These are phyloP conservation scores for Trichosporon asahii DNA, from an alignment of 1,284 basidiomycete genomes.

Conservation along the genomic window DNA sequence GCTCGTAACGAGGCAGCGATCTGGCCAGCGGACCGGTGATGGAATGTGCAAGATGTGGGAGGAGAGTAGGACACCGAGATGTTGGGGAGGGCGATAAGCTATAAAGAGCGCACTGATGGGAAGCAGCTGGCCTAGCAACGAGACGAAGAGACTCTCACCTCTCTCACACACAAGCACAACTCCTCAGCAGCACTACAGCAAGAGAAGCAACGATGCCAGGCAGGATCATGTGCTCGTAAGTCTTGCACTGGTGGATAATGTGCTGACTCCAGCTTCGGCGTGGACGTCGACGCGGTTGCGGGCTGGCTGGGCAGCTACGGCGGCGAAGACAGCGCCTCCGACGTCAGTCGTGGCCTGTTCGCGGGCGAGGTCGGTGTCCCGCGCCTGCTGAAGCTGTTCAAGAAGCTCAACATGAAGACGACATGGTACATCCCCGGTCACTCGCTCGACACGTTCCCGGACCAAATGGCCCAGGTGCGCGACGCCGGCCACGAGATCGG, in stretches of 20 bases:
- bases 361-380: slow-evolving; percentile 68
- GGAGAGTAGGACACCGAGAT: background rate
- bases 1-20: background rate
- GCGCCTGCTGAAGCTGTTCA: slow-evolving; percentile 66
- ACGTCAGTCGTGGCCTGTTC: slow-evolving; percentile 52
- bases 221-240: slow-evolving; percentile 21
- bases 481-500: slow-evolving; percentile 57
- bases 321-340: slow-evolving; percentile 50
- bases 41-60: too few relatives aligned
- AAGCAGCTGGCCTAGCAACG: background rate
- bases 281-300: slow-evolving; percentile 64
- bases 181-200: background rate
- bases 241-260: too few relatives aligned
- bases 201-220: background rate
- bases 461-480: slow-evolving; percentile 50
- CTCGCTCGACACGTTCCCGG: slow-evolving; percentile 52
- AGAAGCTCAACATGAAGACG: slow-evolving; percentile 66
- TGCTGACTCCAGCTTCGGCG: slow-evolving; percentile 51
- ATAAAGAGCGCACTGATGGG: background rate
- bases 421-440: slow-evolving; percentile 67
- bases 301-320: slow-evolving; percentile 58
- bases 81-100: background rate
- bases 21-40: too few relatives aligned
- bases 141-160: background rate
- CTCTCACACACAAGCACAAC: background rate